Conservation (phyloP, 805 yeast genomes). For the Nakazawaea holstii region DNA sequence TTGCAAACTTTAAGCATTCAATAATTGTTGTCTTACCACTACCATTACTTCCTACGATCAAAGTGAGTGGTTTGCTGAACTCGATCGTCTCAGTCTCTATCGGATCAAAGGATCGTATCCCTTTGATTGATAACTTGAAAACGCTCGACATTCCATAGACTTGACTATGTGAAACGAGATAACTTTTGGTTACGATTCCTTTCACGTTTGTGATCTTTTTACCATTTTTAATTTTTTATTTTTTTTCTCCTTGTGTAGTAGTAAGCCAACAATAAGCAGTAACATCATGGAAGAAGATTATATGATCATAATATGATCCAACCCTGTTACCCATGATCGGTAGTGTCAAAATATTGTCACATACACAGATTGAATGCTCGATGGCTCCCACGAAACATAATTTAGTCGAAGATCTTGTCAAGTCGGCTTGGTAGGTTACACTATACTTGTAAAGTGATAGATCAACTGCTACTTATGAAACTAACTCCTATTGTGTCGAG, state of each 20-base stretch:
- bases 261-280: too few relatives aligned
- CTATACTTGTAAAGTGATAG: too few relatives aligned
- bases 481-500: too few relatives aligned
- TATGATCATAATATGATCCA: not conserved
- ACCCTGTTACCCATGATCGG: too few relatives aligned
- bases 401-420: too few relatives aligned
- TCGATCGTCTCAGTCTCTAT: constrained; percentile 79
- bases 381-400: too few relatives aligned
- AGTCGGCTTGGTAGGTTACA: too few relatives aligned
- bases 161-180: not conserved
- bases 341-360: too few relatives aligned
- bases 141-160: constrained; percentile 31
- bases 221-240: not conserved
- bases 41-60: constrained; percentile 94
- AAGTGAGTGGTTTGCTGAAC: constrained; percentile 84
- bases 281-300: too few relatives aligned
- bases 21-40: constrained; percentile 96
- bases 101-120: constrained; percentile 89
- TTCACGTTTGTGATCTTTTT: not conserved
- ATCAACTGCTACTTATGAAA: too few relatives aligned
- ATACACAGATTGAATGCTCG: too few relatives aligned
- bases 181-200: not conserved
- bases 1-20: constrained; percentile 88
- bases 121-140: constrained; percentile 68
- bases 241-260: constrained; percentile 56